Evolutionary conservation across 306 rosid species (phyloP).

Genomic region (Lupinus albus): DNA sequence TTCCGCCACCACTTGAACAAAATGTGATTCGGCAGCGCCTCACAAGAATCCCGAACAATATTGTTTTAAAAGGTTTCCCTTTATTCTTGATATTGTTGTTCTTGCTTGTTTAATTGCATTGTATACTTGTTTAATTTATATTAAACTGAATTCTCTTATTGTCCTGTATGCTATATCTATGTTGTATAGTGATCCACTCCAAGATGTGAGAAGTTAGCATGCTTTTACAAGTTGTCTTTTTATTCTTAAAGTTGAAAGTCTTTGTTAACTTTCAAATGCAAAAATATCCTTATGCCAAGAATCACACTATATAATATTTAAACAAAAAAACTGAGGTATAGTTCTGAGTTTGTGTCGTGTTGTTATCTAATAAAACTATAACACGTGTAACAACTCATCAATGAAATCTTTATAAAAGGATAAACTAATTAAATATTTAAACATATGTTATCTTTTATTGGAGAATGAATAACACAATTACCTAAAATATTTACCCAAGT

Average conservation of each 20-base stretch:
- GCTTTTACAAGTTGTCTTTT: not conserved
- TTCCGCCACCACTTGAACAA: constrained; percentile 52
- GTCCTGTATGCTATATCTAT: no score
- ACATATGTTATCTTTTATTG: not conserved
- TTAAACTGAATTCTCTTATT: not conserved
- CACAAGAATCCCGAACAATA: constrained; percentile 53
- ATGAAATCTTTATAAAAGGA: no score
- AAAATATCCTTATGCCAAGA: constrained; percentile 7
- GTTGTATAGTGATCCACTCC: no score
- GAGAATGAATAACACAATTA: not conserved
- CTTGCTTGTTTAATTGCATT: constrained; percentile 8
- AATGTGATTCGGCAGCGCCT: constrained; percentile 45
- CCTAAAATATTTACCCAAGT: not conserved
- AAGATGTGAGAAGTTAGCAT: no score
- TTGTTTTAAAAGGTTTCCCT: constrained; percentile 70
- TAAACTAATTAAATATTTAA: no score
- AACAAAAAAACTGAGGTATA: not conserved
- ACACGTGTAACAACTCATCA: no score
- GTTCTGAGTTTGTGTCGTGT: not conserved
- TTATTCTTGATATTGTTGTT: constrained; percentile 2
- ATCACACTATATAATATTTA: constrained; percentile 1
- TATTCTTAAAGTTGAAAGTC: not conserved
- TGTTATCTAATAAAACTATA: no score
- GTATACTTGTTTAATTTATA: constrained; percentile 14
- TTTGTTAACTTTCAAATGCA: constrained; percentile 7